A percentile compares a stretch with the other conserved stretches of the same genome.
Conservation (phyloP, 2,329 filamentous ascomycete genomes). For the Arthrobotrys musiformis region DNA sequence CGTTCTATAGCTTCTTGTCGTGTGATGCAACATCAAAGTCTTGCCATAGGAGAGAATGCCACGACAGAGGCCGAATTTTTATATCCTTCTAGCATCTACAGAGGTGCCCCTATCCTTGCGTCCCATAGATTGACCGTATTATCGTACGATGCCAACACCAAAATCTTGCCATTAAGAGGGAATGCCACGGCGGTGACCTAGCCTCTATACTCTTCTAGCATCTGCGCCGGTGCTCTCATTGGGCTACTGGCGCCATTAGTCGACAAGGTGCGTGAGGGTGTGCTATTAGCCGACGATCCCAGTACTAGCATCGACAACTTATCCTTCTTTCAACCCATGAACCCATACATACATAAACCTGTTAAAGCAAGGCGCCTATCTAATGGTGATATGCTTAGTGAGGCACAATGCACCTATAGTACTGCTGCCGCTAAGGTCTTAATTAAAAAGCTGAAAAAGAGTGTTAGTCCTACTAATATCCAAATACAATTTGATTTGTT, state of each 20-base stretch:
- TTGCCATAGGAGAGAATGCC: background rate
- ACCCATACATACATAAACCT: background rate
- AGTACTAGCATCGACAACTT: no score
- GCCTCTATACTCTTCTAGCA: background rate
- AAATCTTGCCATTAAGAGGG: background rate
- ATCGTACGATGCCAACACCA: background rate
- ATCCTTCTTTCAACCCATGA: background rate
- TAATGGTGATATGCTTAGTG: background rate
- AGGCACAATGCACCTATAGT: background rate
- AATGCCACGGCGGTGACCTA: background rate
- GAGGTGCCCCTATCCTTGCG: background rate
- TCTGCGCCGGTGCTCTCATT: no score
- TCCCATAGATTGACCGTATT: constrained; percentile 4
- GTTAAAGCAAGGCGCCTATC: background rate
- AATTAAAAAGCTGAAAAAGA: background rate
- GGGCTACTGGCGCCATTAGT: background rate
- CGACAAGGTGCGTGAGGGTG: background rate
- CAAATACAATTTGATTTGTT: background rate
- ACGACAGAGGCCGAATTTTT: background rate
- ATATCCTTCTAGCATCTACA: background rate
- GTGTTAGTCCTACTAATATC: background rate
- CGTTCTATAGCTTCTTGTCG: background rate
- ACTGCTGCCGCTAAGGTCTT: background rate
- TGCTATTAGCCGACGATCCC: no score
- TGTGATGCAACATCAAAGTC: background rate